These are phyloP conservation scores for Aegle marmelos DNA, from an alignment of 345 rosid genomes.

Conservation along the genomic window DNA sequence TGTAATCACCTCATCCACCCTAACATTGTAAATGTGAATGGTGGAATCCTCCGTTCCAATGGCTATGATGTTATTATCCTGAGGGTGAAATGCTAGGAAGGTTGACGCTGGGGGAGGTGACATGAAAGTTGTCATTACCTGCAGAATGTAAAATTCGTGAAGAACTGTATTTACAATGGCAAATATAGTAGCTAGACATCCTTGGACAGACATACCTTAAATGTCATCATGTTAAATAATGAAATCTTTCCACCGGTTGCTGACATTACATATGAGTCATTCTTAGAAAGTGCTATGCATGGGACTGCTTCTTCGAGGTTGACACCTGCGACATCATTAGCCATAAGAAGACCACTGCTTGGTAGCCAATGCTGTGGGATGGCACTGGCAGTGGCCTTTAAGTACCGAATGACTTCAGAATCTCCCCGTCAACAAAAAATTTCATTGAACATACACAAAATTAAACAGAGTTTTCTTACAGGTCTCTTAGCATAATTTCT, in stretches of 20 bases:
- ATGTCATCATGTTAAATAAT: slow-evolving; percentile 88
- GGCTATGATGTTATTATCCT: slow-evolving; percentile 83
- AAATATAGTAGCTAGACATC: not conserved
- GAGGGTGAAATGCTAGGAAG: slow-evolving; percentile 85
- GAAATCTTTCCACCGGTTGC: slow-evolving; percentile 92
- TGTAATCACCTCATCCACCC: slow-evolving; percentile 70
- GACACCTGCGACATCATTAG: slow-evolving; percentile 71
- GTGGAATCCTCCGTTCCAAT: slow-evolving; percentile 91
- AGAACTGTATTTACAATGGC: not conserved
- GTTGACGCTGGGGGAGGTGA: slow-evolving; percentile 81
- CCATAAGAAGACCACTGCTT: slow-evolving; percentile 86
- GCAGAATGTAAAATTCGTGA: slow-evolving; percentile 15
- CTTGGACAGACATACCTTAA: slow-evolving; percentile 48
- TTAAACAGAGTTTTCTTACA: not conserved
- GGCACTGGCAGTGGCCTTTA: slow-evolving; percentile 69
- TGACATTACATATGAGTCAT: slow-evolving; percentile 89
- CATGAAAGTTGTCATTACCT: slow-evolving; percentile 95
- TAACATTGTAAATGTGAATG: slow-evolving; percentile 76
- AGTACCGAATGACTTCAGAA: slow-evolving; percentile 23
- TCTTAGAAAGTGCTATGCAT: slow-evolving; percentile 91
- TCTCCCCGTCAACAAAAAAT: not conserved
- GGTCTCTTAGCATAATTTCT: not conserved
- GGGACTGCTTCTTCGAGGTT: slow-evolving; percentile 80
- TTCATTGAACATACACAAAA: not conserved
- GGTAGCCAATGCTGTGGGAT: slow-evolving; percentile 94